Evolutionary conservation across 1,284 basidiomycete genomes (phyloP).

Genomic region (Ustilago trichophora): DNA sequence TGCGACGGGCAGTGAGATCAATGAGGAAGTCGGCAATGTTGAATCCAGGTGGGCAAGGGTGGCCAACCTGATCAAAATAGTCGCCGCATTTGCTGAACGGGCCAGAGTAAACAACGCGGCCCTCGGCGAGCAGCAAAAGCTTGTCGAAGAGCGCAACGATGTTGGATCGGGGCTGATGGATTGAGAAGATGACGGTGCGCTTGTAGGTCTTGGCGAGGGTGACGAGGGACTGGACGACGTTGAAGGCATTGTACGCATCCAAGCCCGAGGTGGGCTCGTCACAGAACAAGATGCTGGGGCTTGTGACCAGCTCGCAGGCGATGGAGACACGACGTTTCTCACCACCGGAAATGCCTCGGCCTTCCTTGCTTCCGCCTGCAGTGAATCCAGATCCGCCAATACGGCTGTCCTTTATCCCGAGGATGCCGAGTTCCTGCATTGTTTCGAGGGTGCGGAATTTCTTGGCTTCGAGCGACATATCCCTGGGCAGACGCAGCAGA

Average conservation of each 20-base stretch:
- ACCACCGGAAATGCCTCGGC: conserved; percentile 70
- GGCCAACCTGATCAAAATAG: conserved; percentile 82
- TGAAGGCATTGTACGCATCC: conserved; percentile 93
- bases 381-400: conserved; percentile 77
- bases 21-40: conserved; percentile 82
- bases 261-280: conserved; percentile 92
- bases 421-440: conserved; percentile 91
- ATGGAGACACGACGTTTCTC: conserved; percentile 72
- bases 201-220: conserved; percentile 87
- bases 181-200: conserved; percentile 95
- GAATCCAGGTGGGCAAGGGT: conserved; percentile 90
- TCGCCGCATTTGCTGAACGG: conserved; percentile 77
- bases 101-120: conserved; percentile 78
- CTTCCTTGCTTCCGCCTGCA: conserved; percentile 79
- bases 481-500: conserved; percentile 83
- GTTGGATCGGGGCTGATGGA: conserved; percentile 97
- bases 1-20: conserved; percentile 46
- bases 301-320: conserved; percentile 97
- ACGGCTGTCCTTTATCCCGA: conserved; percentile 86
- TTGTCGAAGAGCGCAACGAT: conserved; percentile 96
- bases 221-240: conserved; percentile 88
- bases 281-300: conserved; percentile 91
- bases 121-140: conserved; percentile 80
- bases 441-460: conserved; percentile 93
- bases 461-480: conserved; percentile 94